These are phyloP conservation scores for Neonectria sp. DNA, from an alignment of 2,329 filamentous ascomycete species.

Conservation along the genomic window DNA sequence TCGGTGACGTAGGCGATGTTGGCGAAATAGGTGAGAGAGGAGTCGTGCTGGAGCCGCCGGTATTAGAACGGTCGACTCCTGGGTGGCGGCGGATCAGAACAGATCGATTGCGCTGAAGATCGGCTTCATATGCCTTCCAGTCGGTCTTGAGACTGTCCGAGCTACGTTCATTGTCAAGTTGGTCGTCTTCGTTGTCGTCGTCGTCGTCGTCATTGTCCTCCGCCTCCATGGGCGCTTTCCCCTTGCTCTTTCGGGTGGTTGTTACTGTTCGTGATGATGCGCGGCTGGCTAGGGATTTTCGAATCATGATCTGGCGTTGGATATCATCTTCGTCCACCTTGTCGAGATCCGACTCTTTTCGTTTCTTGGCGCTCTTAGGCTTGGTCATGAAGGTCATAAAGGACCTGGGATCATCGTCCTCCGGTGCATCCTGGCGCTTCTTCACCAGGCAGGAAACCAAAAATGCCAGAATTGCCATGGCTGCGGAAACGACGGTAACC, in stretches of 20 bases:
- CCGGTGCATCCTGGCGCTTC: conserved; percentile 21
- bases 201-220: conserved; percentile 29
- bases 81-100: conserved; percentile 50
- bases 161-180: conserved; percentile 4
- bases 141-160: conserved; percentile 47
- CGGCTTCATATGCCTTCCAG: conserved; percentile 59
- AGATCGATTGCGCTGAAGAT: conserved; percentile 48
- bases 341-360: conserved; percentile 32
- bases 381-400: conserved; percentile 39
- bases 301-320: conserved; percentile 58
- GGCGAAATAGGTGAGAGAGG: conserved; percentile 18
- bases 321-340: conserved; percentile 53
- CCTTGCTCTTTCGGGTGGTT: conserved; percentile 25
- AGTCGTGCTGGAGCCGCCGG: conserved; percentile 12
- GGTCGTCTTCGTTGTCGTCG: conserved; percentile 42
- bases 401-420: conserved; percentile 32
- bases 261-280: conserved; percentile 40
- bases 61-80: conserved; percentile 40
- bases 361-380: conserved; percentile 31
- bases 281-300: conserved; percentile 59
- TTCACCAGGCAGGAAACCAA: conserved; percentile 42
- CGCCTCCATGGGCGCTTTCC: conserved; percentile 4
- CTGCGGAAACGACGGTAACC: conserved; percentile 11
- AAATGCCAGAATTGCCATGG: conserved; percentile 44
- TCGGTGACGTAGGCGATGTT: not conserved